A percentile compares a stretch with the other conserved stretches of the same genome.
These are phyloP conservation scores for Xylaria sp. DNA, from an alignment of 2,329 filamentous ascomycete species.

Conservation along the genomic window DNA sequence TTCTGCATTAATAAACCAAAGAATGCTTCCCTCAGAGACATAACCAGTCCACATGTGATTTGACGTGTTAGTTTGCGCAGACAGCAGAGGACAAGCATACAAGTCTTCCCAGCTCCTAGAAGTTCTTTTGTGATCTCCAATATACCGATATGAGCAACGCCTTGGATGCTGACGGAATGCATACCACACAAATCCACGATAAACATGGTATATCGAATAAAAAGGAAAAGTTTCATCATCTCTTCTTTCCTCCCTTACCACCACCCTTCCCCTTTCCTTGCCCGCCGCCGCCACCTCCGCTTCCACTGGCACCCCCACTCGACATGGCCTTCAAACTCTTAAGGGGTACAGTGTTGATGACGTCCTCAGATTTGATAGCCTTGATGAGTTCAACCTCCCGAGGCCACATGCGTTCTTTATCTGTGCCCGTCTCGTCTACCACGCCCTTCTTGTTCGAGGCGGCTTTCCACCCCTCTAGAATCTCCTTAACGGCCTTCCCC, in stretches of 20 bases:
- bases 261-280: slow-evolving; percentile 50
- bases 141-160: background rate
- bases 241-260: slow-evolving; percentile 57
- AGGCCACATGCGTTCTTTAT: slow-evolving; percentile 83
- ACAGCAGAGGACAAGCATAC: background rate
- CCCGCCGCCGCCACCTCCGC: slow-evolving; percentile 48
- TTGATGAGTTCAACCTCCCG: slow-evolving; percentile 87
- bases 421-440: slow-evolving; percentile 69
- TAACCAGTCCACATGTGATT: background rate
- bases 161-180: background rate
- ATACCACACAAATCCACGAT: background rate
- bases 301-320: slow-evolving; percentile 62
- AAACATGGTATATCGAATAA: background rate
- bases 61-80: background rate
- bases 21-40: no score
- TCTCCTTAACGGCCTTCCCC: slow-evolving; percentile 91
- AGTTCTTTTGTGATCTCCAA: background rate
- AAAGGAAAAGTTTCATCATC: slow-evolving; percentile 24
- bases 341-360: slow-evolving; percentile 83
- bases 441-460: slow-evolving; percentile 69
- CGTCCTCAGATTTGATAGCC: slow-evolving; percentile 82
- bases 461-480: slow-evolving; percentile 82
- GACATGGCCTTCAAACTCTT: slow-evolving; percentile 84
- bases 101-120: background rate
- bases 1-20: no score